phyloP scores from a whole-genome alignment of 306 rosid species.

The Betula pendula region DNA sequence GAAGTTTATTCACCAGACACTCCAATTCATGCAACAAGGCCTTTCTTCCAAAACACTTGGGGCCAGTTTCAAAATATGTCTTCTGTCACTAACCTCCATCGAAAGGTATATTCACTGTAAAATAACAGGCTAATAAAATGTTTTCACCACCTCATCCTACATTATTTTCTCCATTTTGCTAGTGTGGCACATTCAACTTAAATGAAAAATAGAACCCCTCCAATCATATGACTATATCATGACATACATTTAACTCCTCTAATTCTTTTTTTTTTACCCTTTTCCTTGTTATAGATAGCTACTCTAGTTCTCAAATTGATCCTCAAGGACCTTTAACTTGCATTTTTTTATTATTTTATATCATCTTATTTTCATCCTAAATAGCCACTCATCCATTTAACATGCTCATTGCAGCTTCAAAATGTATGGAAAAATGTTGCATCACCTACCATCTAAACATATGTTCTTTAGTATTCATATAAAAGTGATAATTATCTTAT shows the following conservation, averaged over 20 bases:
- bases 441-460: neutral
- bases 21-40: neutral
- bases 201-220: neutral
- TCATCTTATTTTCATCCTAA: neutral
- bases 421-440: neutral
- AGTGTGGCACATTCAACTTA: neutral
- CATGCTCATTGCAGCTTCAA: neutral
- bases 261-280: neutral
- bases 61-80: neutral
- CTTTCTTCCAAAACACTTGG: neutral
- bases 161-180: neutral
- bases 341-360: neutral
- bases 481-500: neutral
- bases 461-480: neutral
- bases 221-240: neutral
- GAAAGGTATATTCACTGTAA: neutral
- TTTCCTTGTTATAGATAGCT: neutral
- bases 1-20: neutral
- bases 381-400: neutral
- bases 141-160: neutral
- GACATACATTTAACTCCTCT: neutral
- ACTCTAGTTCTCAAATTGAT: neutral
- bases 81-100: neutral
- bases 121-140: neutral
- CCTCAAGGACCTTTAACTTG: slow-evolving; percentile 15